A percentile compares a stretch with the other conserved stretches of the same genome.
Conservation (phyloP, 768 basidiomycete species). For the Pisolithus albus region DNA sequence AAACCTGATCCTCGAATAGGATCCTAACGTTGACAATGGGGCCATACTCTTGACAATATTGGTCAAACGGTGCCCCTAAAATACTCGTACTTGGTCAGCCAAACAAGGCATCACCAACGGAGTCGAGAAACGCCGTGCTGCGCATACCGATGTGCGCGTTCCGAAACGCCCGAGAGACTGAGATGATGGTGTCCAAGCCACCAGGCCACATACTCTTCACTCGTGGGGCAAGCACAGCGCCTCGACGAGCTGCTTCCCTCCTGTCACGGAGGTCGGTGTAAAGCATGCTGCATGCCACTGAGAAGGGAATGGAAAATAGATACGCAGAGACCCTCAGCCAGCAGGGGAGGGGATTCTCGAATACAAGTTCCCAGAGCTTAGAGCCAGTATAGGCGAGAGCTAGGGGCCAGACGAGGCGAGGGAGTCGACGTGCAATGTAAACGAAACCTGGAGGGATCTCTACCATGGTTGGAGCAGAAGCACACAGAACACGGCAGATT, state of each 20-base stretch:
- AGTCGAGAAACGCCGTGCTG: not conserved
- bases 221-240: constrained; percentile 22
- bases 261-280: constrained; percentile 42
- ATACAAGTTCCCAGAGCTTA: constrained; percentile 8
- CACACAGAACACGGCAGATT: too few species aligned
- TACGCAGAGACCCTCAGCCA: constrained; percentile 14
- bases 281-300: constrained; percentile 16
- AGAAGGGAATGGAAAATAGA: constrained; percentile 19
- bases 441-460: constrained; percentile 29
- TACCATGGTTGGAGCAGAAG: constrained; percentile 9
- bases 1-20: constrained; percentile 34
- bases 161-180: constrained; percentile 16
- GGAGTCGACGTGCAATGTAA: constrained; percentile 22
- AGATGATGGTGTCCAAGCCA: constrained; percentile 28
- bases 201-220: constrained; percentile 31
- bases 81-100: not conserved
- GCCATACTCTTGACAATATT: constrained; percentile 22
- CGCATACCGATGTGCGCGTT: constrained; percentile 25
- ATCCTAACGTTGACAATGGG: constrained; percentile 27
- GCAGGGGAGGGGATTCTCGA: constrained; percentile 2
- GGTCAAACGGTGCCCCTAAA: constrained; percentile 14
- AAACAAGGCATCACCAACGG: not conserved
- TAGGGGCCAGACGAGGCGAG: constrained; percentile 14
- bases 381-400: constrained; percentile 11
- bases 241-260: constrained; percentile 12